phyloP scores from a whole-genome alignment of 495 filamentous ascomycete species.

The Venustampulla echinocandica region DNA sequence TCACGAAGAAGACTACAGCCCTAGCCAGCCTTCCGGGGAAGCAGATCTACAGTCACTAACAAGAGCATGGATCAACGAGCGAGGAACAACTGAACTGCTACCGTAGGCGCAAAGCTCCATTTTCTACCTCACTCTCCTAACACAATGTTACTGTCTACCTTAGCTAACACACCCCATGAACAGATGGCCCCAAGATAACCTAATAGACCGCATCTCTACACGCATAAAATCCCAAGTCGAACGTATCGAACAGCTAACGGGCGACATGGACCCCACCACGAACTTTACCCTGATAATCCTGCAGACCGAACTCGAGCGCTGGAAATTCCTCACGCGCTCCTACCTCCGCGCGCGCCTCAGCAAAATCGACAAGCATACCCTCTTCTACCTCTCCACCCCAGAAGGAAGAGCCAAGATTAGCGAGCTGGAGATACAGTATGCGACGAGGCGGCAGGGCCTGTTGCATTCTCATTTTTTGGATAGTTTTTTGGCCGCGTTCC shows the following conservation, averaged over 20 bases:
- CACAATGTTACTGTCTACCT: neutral
- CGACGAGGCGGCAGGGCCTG: conserved; percentile 71
- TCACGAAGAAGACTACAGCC: neutral
- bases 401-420: conserved; percentile 50
- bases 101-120: conserved; percentile 28
- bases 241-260: conserved; percentile 66
- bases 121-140: neutral
- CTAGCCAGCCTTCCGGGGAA: conserved; percentile 9
- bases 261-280: conserved; percentile 71
- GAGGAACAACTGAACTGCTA: conserved; percentile 74
- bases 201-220: conserved; percentile 66
- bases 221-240: conserved; percentile 62
- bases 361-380: conserved; percentile 70
- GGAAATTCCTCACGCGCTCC: conserved; percentile 82
- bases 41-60: conserved; percentile 79
- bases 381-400: conserved; percentile 49
- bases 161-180: neutral
- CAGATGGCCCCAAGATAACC: conserved; percentile 41
- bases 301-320: conserved; percentile 91
- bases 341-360: conserved; percentile 76
- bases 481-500: conserved; percentile 76
- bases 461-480: conserved; percentile 72
- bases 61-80: conserved; percentile 85
- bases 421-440: conserved; percentile 62
- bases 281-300: conserved; percentile 91